These are phyloP conservation scores for Gracilariopsis chorda DNA, from an alignment of 23 red algal genomes.

Conservation along the genomic window DNA sequence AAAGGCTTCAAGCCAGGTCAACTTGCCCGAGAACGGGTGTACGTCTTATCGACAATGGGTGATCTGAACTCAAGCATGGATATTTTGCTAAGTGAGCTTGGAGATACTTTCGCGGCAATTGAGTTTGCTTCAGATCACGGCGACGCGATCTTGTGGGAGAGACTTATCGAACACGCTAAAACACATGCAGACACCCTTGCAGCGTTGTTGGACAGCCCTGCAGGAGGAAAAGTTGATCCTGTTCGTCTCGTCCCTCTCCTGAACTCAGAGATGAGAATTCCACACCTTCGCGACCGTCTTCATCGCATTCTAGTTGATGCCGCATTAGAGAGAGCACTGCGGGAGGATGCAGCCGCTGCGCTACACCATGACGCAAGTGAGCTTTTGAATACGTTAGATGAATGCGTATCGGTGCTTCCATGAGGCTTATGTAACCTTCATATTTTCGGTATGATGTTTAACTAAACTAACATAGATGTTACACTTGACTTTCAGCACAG, in stretches of 20 bases:
- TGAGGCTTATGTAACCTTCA: not conserved
- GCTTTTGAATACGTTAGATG: conserved; percentile 61
- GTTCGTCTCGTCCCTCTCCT: conserved; percentile 63
- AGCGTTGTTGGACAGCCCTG: conserved; percentile 74
- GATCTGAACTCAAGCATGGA: conserved; percentile 77
- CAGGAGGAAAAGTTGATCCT: conserved; percentile 74
- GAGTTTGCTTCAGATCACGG: conserved; percentile 82
- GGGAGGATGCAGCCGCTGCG: conserved; percentile 69
- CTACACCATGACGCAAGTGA: conserved; percentile 69
- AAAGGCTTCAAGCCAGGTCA: conserved; percentile 51
- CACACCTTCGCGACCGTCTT: conserved; percentile 74
- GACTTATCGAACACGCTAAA: conserved; percentile 71
- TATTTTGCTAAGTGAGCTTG: conserved; percentile 82
- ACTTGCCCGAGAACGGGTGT: conserved; percentile 72
- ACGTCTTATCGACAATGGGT: conserved; percentile 78
- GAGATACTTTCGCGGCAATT: conserved; percentile 74
- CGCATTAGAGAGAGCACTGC: conserved; percentile 64
- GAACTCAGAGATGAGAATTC: conserved; percentile 62
- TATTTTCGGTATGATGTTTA: not conserved
- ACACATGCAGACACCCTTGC: conserved; percentile 76
- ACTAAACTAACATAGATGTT: not conserved
- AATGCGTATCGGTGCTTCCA: conserved; percentile 34
- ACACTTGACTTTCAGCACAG: not conserved
- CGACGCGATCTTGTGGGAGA: conserved; percentile 60
- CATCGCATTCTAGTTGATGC: conserved; percentile 81